Base-by-base conservation (phyloP, 208 protist species). In the Trichomonas tenax region DNA sequence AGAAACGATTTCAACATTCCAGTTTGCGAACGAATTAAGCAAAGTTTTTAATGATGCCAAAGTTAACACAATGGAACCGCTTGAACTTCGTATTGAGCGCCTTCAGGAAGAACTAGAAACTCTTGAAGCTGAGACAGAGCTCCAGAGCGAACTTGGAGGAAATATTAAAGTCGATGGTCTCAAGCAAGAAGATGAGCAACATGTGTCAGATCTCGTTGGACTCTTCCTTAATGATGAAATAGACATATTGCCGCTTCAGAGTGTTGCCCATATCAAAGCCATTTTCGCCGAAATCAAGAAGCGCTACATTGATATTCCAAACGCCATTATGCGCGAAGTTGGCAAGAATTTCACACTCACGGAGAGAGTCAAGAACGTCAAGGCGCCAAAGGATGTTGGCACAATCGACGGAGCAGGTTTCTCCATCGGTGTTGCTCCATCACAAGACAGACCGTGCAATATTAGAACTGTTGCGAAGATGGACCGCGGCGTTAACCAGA, bases 31-130 rank as follows among this genome's bases (percentile, higher is more conserved):
- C 17, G 44, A 93, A 44, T 41, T 93, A 14, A 26, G 44, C 2
- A 48, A 93, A 93, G 86, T 93, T 8, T 9, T 15, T 34, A 93
- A 93, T 51, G 44, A 93, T 93, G 40, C 86, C 0, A 93, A 93
- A 93, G 86, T 93, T 38, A 93, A 93, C 44, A 93, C 44, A 93
- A 93, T 93, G 86, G 86, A 93, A 58, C 86, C 86, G 51, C 44
- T 38, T 38, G 86, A 93, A 36, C 44, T 93, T 14, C 6, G 86
- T 36, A 93, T 93, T 21, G 86, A 93, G 45, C 23, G 36, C 9
- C 86, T 93, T 4, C n/a, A 93, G 46, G 44, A 17, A 17, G 86
- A 93, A 51, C 3, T 93, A 3, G n/a, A 93, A 51, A 51, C 31
- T 58, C 86, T 93, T 51, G 44, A 93, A 51, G 86, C 86, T 10